A percentile compares a stretch with the other conserved stretches of the same genome.
These are phyloP conservation scores for Nannizziopsis barbatae DNA, from an alignment of 2,329 filamentous ascomycete genomes.

Conservation along the genomic window DNA sequence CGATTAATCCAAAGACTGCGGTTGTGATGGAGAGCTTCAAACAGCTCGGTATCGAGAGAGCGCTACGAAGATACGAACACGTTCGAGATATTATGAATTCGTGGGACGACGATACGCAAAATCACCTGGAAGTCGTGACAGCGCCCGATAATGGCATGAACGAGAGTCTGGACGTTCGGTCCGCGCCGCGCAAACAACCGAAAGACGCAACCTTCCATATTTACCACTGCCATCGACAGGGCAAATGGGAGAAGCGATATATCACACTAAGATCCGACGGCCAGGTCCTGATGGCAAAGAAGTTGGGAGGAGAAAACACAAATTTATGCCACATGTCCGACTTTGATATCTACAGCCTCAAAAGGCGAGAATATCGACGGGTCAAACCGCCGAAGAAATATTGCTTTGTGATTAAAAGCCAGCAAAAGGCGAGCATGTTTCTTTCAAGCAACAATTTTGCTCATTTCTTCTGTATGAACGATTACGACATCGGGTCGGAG, in stretches of 20 bases:
- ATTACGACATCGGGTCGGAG: constrained; percentile 51
- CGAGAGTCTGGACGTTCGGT: constrained; percentile 52
- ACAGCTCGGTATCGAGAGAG: constrained; percentile 66
- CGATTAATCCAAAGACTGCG: constrained; percentile 53
- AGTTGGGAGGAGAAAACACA: constrained; percentile 51
- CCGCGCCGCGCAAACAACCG: constrained; percentile 54
- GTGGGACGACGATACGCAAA: constrained; percentile 74
- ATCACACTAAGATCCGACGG: constrained; percentile 63
- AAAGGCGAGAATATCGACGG: constrained; percentile 54
- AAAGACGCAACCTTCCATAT: constrained; percentile 57
- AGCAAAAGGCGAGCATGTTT: constrained; percentile 79
- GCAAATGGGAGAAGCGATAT: constrained; percentile 81
- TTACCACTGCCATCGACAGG: constrained; percentile 67
- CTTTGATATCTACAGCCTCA: constrained; percentile 81
- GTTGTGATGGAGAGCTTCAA: constrained; percentile 69
- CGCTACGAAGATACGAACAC: constrained; percentile 72
- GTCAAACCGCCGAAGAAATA: constrained; percentile 74
- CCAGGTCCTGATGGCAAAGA: constrained; percentile 62
- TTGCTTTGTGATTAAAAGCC: constrained; percentile 83
- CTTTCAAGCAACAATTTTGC: constrained; percentile 73
- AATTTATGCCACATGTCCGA: constrained; percentile 78
- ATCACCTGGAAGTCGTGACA: constrained; percentile 56
- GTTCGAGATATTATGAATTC: constrained; percentile 84
- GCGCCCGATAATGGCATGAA: constrained; percentile 42
- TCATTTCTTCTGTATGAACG: constrained; percentile 80